These are phyloP conservation scores for Plasmodium coatneyi DNA, from an alignment of 169 alveolate species.

Conservation along the genomic window DNA sequence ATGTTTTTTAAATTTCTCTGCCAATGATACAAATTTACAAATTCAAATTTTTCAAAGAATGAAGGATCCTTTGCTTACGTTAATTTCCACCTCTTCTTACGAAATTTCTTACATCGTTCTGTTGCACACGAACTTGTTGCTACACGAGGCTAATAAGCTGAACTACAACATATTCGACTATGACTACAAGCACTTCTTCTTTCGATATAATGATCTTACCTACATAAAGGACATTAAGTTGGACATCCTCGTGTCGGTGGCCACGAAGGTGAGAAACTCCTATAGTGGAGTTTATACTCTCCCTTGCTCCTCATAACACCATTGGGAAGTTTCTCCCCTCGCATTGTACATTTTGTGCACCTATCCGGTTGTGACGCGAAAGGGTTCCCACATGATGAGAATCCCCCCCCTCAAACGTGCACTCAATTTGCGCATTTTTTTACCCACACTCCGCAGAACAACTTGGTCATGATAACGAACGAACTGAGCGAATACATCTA, in stretches of 20 bases:
- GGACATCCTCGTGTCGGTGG: constrained; percentile 84
- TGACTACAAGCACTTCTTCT: constrained; percentile 85
- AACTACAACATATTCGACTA: constrained; percentile 76
- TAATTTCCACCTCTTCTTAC: constrained; percentile 82
- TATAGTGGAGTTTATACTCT: neutral
- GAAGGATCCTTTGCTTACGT: constrained; percentile 87
- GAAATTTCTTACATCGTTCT: constrained; percentile 87
- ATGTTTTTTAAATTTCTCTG: constrained; percentile 86
- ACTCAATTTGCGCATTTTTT: neutral
- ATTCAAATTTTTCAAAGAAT: constrained; percentile 83
- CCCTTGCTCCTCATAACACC: neutral
- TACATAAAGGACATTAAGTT: constrained; percentile 88
- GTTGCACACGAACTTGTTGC: constrained; percentile 77
- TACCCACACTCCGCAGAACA: constrained; percentile 76
- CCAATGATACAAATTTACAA: constrained; percentile 81
- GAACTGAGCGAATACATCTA: constrained; percentile 95
- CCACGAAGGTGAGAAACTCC: constrained; percentile 80
- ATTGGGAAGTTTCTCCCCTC: neutral
- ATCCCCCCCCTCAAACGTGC: neutral
- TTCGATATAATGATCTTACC: constrained; percentile 88
- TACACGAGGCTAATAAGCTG: constrained; percentile 69
- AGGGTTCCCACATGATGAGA: neutral
- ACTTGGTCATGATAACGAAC: constrained; percentile 87
- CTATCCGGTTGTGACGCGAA: neutral
- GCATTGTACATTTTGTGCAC: neutral